Conservation (phyloP, 306 rosid species). For the Trichosanthes truncata region DNA sequence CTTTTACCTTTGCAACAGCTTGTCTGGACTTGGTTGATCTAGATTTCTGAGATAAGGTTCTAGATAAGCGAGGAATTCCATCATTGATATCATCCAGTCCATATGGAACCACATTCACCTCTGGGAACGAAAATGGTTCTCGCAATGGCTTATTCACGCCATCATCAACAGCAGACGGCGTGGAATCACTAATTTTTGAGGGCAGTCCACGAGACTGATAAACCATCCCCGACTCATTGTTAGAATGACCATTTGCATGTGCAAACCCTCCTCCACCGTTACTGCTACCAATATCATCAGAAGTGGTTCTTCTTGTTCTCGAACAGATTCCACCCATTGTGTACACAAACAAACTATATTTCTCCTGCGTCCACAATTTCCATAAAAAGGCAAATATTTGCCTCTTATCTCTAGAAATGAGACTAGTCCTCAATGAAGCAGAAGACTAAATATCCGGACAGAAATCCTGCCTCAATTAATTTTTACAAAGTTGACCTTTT, state of each 20-base stretch:
- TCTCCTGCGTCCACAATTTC: constrained; percentile 32
- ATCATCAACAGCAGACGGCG: constrained; percentile 33
- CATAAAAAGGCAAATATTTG: constrained; percentile 28
- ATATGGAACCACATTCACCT: constrained; percentile 32
- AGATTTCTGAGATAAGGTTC: constrained; percentile 61
- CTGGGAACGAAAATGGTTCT: constrained; percentile 52
- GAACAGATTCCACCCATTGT: constrained; percentile 95
- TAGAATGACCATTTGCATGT: constrained; percentile 53
- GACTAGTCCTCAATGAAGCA: background rate
- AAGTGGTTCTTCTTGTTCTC: constrained; percentile 50
- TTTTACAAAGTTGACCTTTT: background rate
- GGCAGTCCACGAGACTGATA: constrained; percentile 37
- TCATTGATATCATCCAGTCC: constrained; percentile 67
- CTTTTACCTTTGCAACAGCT: constrained; percentile 58
- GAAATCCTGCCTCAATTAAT: constrained; percentile 11
- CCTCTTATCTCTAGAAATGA: background rate
- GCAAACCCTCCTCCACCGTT: constrained; percentile 39
- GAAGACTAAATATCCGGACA: background rate
- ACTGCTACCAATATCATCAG: constrained; percentile 44
- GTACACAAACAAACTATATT: constrained; percentile 16
- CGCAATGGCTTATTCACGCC: constrained; percentile 40
- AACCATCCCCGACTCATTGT: constrained; percentile 28
- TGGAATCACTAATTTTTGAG: constrained; percentile 28
- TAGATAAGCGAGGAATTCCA: constrained; percentile 79
- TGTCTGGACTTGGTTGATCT: constrained; percentile 67